These are phyloP conservation scores for Phoma sp. DNA, from an alignment of 2,329 filamentous ascomycete species.

Conservation along the genomic window DNA sequence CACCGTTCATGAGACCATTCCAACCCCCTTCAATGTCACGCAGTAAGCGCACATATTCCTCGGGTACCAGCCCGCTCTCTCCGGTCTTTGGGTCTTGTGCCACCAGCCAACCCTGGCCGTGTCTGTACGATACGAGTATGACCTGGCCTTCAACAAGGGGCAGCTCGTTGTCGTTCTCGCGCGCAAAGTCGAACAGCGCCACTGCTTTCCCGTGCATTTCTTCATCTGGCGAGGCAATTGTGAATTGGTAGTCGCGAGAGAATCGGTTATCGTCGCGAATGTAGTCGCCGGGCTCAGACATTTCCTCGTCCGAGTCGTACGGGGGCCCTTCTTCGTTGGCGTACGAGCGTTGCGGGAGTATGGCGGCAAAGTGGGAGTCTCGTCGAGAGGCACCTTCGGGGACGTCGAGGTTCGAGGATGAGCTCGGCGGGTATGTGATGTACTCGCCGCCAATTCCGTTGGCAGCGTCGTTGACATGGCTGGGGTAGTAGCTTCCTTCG, in stretches of 20 bases:
- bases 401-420: conserved; percentile 40
- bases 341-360: conserved; percentile 52
- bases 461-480: conserved; percentile 69
- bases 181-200: conserved; percentile 91
- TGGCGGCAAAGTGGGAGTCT: conserved; percentile 64
- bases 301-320: conserved; percentile 58
- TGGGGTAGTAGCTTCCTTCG: conserved; percentile 78
- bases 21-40: conserved; percentile 93
- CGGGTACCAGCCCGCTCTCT: conserved; percentile 92
- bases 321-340: conserved; percentile 50
- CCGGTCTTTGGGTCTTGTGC: conserved; percentile 93
- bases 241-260: conserved; percentile 92
- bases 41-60: conserved; percentile 92
- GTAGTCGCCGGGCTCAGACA: conserved; percentile 57
- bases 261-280: conserved; percentile 75
- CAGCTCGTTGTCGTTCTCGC: conserved; percentile 96
- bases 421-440: conserved; percentile 75
- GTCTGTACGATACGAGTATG: conserved; percentile 93
- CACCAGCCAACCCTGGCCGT: conserved; percentile 96
- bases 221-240: conserved; percentile 92
- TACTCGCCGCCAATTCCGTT: conserved; percentile 81
- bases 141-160: conserved; percentile 93
- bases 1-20: conserved; percentile 52
- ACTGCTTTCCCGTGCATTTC: conserved; percentile 98
- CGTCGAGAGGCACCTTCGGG: conserved; percentile 48